Conservation (phyloP, 1,284 basidiomycete genomes). For the Microbotryomycetes sp. region DNA sequence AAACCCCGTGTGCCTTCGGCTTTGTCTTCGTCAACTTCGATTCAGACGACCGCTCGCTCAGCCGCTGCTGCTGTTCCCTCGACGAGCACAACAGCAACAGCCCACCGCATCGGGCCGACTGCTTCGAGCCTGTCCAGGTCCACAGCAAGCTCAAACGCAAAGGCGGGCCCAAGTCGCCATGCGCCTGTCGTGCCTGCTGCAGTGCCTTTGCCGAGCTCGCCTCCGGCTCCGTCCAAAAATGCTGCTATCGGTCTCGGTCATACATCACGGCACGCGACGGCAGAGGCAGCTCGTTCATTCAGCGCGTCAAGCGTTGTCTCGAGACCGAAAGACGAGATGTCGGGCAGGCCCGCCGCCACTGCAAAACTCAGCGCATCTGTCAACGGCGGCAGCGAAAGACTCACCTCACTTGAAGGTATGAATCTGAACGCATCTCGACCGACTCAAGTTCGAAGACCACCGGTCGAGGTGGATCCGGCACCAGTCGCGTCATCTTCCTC, state of each 20-base stretch:
- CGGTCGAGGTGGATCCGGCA: neutral
- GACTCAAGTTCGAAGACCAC: neutral
- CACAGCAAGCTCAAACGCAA: neutral
- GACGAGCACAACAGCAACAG: neutral
- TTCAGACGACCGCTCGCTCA: neutral
- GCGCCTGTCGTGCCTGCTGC: neutral
- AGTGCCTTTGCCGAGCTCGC: neutral
- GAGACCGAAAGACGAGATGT: neutral
- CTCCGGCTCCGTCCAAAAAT: neutral
- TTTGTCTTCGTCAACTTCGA: neutral
- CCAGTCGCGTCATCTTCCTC: neutral
- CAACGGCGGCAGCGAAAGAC: neutral
- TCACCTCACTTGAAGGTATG: neutral
- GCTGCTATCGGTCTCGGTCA: neutral
- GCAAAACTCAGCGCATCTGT: too few species aligned
- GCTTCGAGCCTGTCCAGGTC: neutral
- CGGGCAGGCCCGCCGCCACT: too few species aligned
- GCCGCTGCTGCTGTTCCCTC: neutral
- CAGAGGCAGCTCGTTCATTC: neutral
- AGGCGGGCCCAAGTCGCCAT: neutral
- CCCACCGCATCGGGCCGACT: neutral
- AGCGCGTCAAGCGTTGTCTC: neutral
- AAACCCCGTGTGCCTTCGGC: conserved; percentile 3
- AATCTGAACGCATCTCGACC: neutral
- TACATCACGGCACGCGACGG: neutral